phyloP scores from a whole-genome alignment of 345 rosid species.

The Camelina hispida region DNA sequence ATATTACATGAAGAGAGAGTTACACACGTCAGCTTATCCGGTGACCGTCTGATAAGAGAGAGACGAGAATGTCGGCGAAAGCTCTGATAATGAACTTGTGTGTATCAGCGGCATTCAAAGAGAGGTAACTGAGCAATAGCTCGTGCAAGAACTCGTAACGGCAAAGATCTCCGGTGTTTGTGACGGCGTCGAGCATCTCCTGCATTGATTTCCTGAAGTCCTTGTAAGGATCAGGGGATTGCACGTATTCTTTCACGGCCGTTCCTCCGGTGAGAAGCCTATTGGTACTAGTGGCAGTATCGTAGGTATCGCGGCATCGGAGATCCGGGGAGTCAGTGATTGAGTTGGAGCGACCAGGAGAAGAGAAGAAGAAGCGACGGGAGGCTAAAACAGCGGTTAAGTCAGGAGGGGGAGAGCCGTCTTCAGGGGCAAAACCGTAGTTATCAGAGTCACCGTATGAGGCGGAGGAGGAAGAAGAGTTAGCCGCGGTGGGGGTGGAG shows the following conservation, averaged over 20 bases:
- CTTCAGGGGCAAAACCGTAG: slow-evolving; percentile 31
- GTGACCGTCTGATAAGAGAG: slow-evolving; percentile 46
- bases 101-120: slow-evolving; percentile 63
- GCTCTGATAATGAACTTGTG: slow-evolving; percentile 79
- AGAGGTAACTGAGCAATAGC: slow-evolving; percentile 74
- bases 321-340: slow-evolving; percentile 63
- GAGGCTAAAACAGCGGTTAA: slow-evolving; percentile 75
- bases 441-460: slow-evolving; percentile 12
- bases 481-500: slow-evolving; percentile 30
- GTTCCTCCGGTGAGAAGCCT: slow-evolving; percentile 55
- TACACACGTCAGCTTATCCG: slow-evolving; percentile 38
- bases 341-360: slow-evolving; percentile 92
- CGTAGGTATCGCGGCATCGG: neutral
- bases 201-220: slow-evolving; percentile 84
- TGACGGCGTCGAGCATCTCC: slow-evolving; percentile 89
- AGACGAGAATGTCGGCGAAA: slow-evolving; percentile 66
- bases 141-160: slow-evolving; percentile 80
- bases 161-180: slow-evolving; percentile 46
- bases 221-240: slow-evolving; percentile 75
- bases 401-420: slow-evolving; percentile 54
- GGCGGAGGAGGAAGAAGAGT: slow-evolving; percentile 32
- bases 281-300: slow-evolving; percentile 16
- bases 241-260: slow-evolving; percentile 60
- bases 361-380: slow-evolving; percentile 87
- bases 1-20: neutral